Conservation (phyloP, 805 yeast species). For the Candida corydali region DNA sequence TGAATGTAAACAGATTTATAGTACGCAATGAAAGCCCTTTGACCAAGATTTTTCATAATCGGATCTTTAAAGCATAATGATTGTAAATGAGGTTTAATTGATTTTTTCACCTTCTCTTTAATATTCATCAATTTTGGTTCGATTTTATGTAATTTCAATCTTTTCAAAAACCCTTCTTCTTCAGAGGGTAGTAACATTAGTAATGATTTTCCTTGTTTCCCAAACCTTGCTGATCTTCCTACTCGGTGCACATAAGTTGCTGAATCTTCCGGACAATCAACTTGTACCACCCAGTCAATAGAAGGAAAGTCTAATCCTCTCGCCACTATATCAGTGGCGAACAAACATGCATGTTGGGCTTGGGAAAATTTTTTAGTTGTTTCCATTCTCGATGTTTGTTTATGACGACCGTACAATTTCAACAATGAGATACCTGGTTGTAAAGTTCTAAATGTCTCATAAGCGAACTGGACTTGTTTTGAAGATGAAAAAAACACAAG, state of each 20-base stretch:
- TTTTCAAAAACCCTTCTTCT: slow-evolving; percentile 67
- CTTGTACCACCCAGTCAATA: slow-evolving; percentile 91
- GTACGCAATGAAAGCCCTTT: slow-evolving; percentile 92
- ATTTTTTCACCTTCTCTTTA: slow-evolving; percentile 65
- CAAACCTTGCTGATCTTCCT: slow-evolving; percentile 86
- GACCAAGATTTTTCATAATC: slow-evolving; percentile 87
- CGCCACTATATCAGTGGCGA: slow-evolving; percentile 90
- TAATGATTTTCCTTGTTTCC: slow-evolving; percentile 76
- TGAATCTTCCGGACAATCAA: slow-evolving; percentile 87
- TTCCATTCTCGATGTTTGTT: slow-evolving; percentile 84
- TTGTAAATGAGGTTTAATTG: slow-evolving; percentile 80
- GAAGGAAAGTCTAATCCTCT: slow-evolving; percentile 91
- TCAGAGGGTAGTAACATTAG: slow-evolving; percentile 82
- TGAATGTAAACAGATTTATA: slow-evolving; percentile 81
- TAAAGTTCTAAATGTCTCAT: slow-evolving; percentile 78
- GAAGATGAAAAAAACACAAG: slow-evolving; percentile 83
- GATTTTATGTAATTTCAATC: slow-evolving; percentile 59
- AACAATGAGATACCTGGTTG: slow-evolving; percentile 89
- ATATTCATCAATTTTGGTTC: slow-evolving; percentile 71
- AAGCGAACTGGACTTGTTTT: slow-evolving; percentile 86
- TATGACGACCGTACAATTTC: slow-evolving; percentile 86
- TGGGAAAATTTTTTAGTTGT: slow-evolving; percentile 73
- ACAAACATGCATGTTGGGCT: slow-evolving; percentile 74
- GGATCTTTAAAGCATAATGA: slow-evolving; percentile 89
- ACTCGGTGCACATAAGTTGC: slow-evolving; percentile 90